phyloP scores from a whole-genome alignment of 2,329 filamentous ascomycete genomes.

The Sporothrix dimorphospora region DNA sequence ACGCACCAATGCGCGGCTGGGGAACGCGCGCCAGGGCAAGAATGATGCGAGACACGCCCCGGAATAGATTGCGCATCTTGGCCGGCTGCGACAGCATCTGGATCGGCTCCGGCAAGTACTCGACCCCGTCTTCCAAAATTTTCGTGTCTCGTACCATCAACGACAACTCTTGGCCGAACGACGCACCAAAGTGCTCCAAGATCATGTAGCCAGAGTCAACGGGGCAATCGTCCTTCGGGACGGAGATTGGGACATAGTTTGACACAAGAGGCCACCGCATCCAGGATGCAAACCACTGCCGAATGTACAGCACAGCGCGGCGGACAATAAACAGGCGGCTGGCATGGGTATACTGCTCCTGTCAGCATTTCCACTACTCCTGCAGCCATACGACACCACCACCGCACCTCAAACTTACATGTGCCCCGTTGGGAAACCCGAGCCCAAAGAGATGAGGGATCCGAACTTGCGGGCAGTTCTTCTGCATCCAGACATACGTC shows the following conservation, averaged over 20 bases:
- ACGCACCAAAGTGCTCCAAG: conserved; percentile 25
- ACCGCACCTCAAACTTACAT: not conserved
- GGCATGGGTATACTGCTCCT: not conserved
- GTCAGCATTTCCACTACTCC: not conserved
- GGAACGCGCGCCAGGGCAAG: conserved; percentile 40
- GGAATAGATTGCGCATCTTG: conserved; percentile 28
- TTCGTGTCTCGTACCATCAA: conserved; percentile 11
- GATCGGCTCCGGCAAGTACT: conserved; percentile 5
- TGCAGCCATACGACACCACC: not conserved
- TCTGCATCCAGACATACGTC: conserved; percentile 46
- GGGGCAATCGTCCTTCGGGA: not conserved
- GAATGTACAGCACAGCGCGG: not conserved
- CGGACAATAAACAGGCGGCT: conserved; percentile 3
- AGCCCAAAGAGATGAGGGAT: conserved; percentile 40
- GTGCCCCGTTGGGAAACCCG: conserved; percentile 27
- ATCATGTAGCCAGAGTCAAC: conserved; percentile 26
- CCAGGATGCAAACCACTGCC: conserved; percentile 14
- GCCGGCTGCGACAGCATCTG: conserved; percentile 16
- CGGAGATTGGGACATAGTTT: conserved; percentile 1
- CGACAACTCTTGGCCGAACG: conserved; percentile 22
- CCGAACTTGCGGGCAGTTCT: conserved; percentile 44
- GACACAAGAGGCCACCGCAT: conserved; percentile 11
- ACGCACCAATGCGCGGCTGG: conserved; percentile 39
- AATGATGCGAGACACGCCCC: conserved; percentile 34
- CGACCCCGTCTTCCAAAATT: not conserved